phyloP scores from a whole-genome alignment of 139 green algal genomes.

The Haematococcus sp. region DNA sequence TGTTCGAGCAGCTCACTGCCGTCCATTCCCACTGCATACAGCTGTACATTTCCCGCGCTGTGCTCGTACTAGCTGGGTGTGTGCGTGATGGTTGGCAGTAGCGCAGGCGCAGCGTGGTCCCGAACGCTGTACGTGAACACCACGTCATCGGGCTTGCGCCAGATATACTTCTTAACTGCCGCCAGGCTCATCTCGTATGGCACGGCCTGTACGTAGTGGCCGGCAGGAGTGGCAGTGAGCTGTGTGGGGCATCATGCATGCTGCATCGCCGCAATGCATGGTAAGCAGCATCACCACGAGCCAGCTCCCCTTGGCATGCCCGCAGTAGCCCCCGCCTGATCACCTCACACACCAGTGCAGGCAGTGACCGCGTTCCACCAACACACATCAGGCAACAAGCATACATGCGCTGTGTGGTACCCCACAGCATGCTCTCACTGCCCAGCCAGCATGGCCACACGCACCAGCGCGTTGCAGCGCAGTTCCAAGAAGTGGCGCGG shows the following conservation, averaged over 20 bases:
- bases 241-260: neutral
- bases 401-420: too few relatives aligned
- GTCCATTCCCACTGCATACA: too few relatives aligned
- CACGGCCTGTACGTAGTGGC: conserved; percentile 50
- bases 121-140: conserved; percentile 62
- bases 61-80: too few relatives aligned
- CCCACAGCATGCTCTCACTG: neutral
- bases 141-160: conserved; percentile 79
- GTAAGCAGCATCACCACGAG: neutral
- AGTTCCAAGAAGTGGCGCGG: conserved; percentile 42
- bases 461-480: conserved; percentile 59
- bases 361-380: too few relatives aligned
- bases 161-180: conserved; percentile 82
- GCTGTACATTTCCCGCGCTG: too few relatives aligned
- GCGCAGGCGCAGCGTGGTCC: conserved; percentile 20
- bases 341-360: too few relatives aligned
- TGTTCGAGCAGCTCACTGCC: too few relatives aligned
- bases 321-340: too few relatives aligned
- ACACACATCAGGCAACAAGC: too few relatives aligned
- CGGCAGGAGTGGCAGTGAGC: neutral
- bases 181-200: conserved; percentile 81
- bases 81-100: conserved; percentile 9
- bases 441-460: too few relatives aligned
- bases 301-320: too few relatives aligned
- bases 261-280: neutral